phyloP scores from a whole-genome alignment of 306 rosid genomes.

The Prunus dulcis region DNA sequence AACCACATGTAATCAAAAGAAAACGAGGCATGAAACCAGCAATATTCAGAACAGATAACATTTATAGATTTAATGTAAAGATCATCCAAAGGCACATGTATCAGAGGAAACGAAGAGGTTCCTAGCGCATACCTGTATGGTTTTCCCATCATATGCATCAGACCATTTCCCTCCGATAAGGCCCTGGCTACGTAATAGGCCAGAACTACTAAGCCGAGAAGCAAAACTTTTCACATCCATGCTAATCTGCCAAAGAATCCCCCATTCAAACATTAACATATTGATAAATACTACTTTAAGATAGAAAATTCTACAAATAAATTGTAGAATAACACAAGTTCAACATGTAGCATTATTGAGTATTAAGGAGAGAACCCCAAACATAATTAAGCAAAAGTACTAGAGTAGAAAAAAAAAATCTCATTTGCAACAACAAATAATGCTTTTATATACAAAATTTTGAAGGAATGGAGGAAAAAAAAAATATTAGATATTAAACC shows the following conservation, averaged over 20 bases:
- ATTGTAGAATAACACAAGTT: background rate
- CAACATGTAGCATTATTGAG: background rate
- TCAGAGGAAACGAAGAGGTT: background rate
- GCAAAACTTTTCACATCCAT: conserved; percentile 48
- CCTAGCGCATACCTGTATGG: conserved; percentile 53
- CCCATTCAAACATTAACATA: conserved; percentile 10
- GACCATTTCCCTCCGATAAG: conserved; percentile 93
- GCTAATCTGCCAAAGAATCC: conserved; percentile 56
- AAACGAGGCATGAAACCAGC: background rate
- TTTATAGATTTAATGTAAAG: background rate
- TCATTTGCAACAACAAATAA: background rate
- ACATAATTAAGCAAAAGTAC: background rate
- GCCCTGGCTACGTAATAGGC: conserved; percentile 77
- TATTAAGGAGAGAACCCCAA: background rate
- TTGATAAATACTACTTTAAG: background rate
- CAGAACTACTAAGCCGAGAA: conserved; percentile 62
- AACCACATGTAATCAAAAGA: background rate
- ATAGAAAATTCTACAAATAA: background rate
- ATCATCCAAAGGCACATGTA: background rate
- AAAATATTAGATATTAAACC: background rate
- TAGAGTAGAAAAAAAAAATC: background rate
- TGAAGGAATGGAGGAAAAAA: background rate
- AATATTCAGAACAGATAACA: background rate
- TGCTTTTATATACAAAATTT: background rate
- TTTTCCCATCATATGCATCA: conserved; percentile 82